phyloP scores from a whole-genome alignment of 2,329 filamentous ascomycete genomes.

The Neonectria magnoliae region DNA sequence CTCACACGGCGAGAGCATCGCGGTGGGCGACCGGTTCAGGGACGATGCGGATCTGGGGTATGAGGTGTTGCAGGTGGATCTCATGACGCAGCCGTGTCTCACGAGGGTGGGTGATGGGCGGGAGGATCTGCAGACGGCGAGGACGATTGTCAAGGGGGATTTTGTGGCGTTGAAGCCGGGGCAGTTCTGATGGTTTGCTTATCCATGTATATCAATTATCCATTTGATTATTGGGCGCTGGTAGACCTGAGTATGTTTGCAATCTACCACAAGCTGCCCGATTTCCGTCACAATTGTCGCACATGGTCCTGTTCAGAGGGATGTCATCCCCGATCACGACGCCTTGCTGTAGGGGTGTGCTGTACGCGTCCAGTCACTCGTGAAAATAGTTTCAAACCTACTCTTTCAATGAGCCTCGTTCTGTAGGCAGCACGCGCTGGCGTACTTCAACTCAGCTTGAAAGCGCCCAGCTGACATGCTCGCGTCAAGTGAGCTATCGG shows the following conservation, averaged over 20 bases:
- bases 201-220: background rate
- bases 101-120: constrained; percentile 26
- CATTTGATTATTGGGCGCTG: no score
- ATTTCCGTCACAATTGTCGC: no score
- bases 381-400: background rate
- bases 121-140: constrained; percentile 19
- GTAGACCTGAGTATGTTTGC: no score
- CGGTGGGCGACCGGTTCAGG: constrained; percentile 16
- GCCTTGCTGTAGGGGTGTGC: no score
- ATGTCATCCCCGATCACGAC: no score
- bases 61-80: constrained; percentile 9
- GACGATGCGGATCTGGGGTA: constrained; percentile 14
- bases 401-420: background rate
- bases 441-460: background rate
- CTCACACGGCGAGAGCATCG: constrained; percentile 11
- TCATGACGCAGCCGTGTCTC: constrained; percentile 30
- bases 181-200: background rate
- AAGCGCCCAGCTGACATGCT: background rate
- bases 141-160: constrained; percentile 23
- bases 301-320: no score
- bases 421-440: background rate
- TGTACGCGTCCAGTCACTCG: no score
- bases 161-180: constrained; percentile 14
- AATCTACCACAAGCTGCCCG: no score
- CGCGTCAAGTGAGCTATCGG: background rate